Evolutionary conservation across 176 grass and related monocot genomes (phyloP).

Genomic region (Phragmites australis): DNA sequence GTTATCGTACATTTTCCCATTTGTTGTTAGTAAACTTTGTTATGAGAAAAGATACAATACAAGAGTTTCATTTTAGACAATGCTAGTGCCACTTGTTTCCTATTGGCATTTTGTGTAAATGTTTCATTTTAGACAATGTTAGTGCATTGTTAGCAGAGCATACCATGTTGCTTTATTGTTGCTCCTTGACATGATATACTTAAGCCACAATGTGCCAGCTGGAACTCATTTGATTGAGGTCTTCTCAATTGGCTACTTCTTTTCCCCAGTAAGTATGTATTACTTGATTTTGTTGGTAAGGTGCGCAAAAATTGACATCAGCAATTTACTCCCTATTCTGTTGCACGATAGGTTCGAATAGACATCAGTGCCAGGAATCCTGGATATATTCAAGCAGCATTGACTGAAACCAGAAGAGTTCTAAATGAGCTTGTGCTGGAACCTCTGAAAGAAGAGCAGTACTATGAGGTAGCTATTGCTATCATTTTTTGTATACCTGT

Average conservation of each 20-base stretch:
- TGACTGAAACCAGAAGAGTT: constrained; percentile 79
- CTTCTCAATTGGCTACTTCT: constrained; percentile 83
- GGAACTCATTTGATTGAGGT: constrained; percentile 98
- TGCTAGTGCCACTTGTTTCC: neutral
- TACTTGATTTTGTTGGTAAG: constrained; percentile 4
- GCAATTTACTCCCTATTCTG: constrained; percentile 21
- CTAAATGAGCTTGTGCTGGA: constrained; percentile 93
- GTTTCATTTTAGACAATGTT: neutral
- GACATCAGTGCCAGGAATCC: constrained; percentile 97
- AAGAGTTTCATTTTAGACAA: neutral
- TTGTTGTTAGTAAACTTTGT: constrained; percentile 15
- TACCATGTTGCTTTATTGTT: constrained; percentile 10
- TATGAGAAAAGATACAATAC: neutral
- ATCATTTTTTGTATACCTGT: neutral
- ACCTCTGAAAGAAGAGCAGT: constrained; percentile 85
- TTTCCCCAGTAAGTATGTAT: constrained; percentile 77
- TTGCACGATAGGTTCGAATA: constrained; percentile 69
- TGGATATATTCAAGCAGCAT: constrained; percentile 94
- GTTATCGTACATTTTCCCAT: neutral
- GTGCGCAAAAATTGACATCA: neutral
- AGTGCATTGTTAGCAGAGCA: neutral
- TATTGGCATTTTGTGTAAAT: neutral
- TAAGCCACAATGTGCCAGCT: constrained; percentile 85
- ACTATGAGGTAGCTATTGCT: constrained; percentile 73
- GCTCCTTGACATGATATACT: constrained; percentile 60